Evolutionary conservation across 768 basidiomycete species (phyloP), one percentile per base, ranked within the genome.

Genomic region (Bullera alba): DNA sequence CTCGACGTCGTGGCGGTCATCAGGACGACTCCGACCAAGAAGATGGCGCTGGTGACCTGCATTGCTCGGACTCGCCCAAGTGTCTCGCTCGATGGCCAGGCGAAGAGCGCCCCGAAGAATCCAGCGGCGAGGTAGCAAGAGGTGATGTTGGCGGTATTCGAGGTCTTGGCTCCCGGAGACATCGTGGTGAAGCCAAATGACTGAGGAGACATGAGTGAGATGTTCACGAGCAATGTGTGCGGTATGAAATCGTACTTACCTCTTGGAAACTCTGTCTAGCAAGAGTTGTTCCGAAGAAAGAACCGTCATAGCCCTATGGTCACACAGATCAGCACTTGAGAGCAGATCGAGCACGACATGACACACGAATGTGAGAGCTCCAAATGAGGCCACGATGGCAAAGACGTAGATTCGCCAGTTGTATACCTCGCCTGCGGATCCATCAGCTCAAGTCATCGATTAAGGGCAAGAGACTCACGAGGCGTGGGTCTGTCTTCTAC

Each of bases 211-310:
- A n/a, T n/a, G n/a, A n/a, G n/a, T n/a, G n/a, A 34, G n/a, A 34
- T 34, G n/a, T 34, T 8, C n/a, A 34, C 8, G 32, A 34, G n/a
- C 32, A 8, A 34, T 34, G n/a, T 34, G 10, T 8, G 10, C 32
- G n/a, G 10, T 15, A 42, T 1, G 27, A 35, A 28, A 5, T 10
- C 16, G 28, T 12, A 36, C 45, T 46, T 35, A 42, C 48, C 12
- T 15, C 15, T 45, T 78, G 75, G 73, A 79, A 80, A 25, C 74
- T 75, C 4, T 56, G 21, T 16, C 73, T 50, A 30, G 77, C 67
- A 50, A 78, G 72, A 0, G 77, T 75, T 0, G 75, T 77, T 8
- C 78, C 77, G 48, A 78, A 75, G 63, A 78, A 79, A 5, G 76
- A 77, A 6, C 73, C 73, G 56, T 77, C 76, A 58, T 77, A 56